Base-by-base conservation (phyloP, 768 basidiomycete species). In the Exsudoporus frostii region DNA sequence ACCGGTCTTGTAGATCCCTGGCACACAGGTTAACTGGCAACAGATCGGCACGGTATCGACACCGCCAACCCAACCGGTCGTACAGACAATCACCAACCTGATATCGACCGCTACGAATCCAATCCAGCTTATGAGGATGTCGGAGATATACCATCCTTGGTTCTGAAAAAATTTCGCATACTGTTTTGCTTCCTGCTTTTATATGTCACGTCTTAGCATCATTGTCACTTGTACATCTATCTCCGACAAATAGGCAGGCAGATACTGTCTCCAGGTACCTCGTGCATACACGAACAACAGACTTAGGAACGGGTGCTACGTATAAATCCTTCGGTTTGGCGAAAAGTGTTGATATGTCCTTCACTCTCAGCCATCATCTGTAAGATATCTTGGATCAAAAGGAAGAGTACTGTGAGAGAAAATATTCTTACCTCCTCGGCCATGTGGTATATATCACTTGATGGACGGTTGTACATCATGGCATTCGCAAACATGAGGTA, bases 401-500 rank as follows among this genome's bases (percentile, higher is more conserved):
- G 8, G 20, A 48, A 46, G 45, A 47, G 7, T 40, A 43, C 36
- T 48, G n/a, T 45, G n/a, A 15, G 27, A 22, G 32, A 40, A 19
- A 19, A 54, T 32, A 29, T 51, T 39, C 87, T 71, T 65, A 94
- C 93, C 76, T 94, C 91, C 66, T 92, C 85, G 7, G 95, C 91
- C 90, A 95, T 96, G 48, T 76, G 78, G 57, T 86, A 84, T n/a
- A 96, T 86, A 65, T 92, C 90, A 15, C 87, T 89, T 5, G 83
- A 84, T 1, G 91, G 88, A 43, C 86, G 76, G 59, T 98, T 98
- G 69, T 93, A 98, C 89, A 98, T 92, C 84, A 96, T 87, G 5
- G 96, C 91, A 68, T 98, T 98, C 8, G 92, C 90, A 70, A 97
- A 96, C 88, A 98, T 96, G 56, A 97, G 76, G 65, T 84, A 87